phyloP scores from a whole-genome alignment of 106 monocot species.

The Narthecium ossifragum region DNA sequence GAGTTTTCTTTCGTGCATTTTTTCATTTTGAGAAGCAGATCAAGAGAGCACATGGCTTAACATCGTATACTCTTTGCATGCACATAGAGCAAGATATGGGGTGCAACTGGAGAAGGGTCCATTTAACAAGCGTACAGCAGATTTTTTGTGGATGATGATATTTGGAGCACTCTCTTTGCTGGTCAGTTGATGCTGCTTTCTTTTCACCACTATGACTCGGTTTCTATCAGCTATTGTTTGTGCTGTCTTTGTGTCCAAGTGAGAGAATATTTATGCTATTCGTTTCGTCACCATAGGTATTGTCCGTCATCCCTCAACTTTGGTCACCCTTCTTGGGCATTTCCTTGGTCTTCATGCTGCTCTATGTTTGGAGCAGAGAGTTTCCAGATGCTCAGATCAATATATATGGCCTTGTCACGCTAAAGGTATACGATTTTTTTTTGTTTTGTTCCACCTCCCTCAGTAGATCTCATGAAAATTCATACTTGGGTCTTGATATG shows the following conservation, averaged over 20 bases:
- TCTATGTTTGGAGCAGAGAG: slow-evolving; percentile 96
- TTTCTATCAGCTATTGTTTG: too few species aligned
- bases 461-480: too few species aligned
- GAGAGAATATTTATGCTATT: too few species aligned
- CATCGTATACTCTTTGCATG: too few species aligned
- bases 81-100: slow-evolving; percentile 90
- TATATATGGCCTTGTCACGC: slow-evolving; percentile 75
- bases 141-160: slow-evolving; percentile 98
- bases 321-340: slow-evolving; percentile 37
- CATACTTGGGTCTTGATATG: too few species aligned
- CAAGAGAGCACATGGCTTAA: too few species aligned
- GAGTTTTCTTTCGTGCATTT: too few species aligned
- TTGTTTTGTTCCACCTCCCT: too few species aligned
- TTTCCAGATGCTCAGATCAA: slow-evolving; percentile 77
- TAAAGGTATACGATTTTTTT: too few species aligned
- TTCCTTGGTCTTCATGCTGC: slow-evolving; percentile 90
- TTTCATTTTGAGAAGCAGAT: too few species aligned
- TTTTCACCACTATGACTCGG: too few species aligned
- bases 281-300: slow-evolving; percentile 28
- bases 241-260: too few species aligned
- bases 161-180: slow-evolving; percentile 74
- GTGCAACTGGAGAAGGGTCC: slow-evolving; percentile 83
- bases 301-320: slow-evolving; percentile 55
- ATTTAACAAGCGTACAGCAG: slow-evolving; percentile 75
- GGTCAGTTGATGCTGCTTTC: slow-evolving; percentile 32